Evolutionary conservation across 352 stramenopile genomes (phyloP), one percentile per base, ranked within the genome.

Genomic region (Thalassiosira oceanica): DNA sequence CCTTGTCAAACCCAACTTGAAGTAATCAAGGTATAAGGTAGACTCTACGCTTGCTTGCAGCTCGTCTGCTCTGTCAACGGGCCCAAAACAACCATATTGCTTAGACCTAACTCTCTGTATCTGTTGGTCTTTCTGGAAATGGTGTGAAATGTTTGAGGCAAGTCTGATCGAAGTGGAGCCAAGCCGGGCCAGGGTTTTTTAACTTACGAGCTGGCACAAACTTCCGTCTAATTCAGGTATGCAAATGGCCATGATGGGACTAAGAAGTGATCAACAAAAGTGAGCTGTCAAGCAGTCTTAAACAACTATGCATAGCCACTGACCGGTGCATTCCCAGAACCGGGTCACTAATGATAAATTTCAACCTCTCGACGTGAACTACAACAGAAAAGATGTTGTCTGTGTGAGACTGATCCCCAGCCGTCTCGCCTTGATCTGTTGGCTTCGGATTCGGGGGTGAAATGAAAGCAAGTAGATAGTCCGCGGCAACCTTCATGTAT

Each of bases 1-100:
- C 65, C 87, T 85, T 52, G 74, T 89, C 21, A 88, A 57, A 23
- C 80, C 84, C 48, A 92, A 83, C 71, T 95, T 95, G 65, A 94
- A 95, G 44, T 94, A 94, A 52, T 95, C 89, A 29, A 8, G 24
- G 24, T 46, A 16, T 21, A 16, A 20, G 27, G 52, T 65, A 27
- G 27, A 11, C 55, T 81, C 61, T 24, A 83, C 49, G 50, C 64
- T 84, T 35, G 66, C 70, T 69, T 83, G 75, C n/a, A 88, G 56
- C 44, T 83, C 76, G 33, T 74, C 54, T 15, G 60, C 20, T 26
- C 46, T 58, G 24, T 71, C 26, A n/a, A n/a, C n/a, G n/a, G n/a
- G n/a, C n/a, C n/a, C n/a, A n/a, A n/a, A n/a, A n/a, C n/a, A n/a
- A n/a, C n/a, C n/a, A n/a, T n/a, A n/a, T n/a, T n/a, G n/a, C n/a